Percentiles rank a stretch among this genome's conserved stretches.
These are phyloP conservation scores for Fibroporia radiculosa DNA, from an alignment of 768 basidiomycete genomes.

Conservation along the genomic window DNA sequence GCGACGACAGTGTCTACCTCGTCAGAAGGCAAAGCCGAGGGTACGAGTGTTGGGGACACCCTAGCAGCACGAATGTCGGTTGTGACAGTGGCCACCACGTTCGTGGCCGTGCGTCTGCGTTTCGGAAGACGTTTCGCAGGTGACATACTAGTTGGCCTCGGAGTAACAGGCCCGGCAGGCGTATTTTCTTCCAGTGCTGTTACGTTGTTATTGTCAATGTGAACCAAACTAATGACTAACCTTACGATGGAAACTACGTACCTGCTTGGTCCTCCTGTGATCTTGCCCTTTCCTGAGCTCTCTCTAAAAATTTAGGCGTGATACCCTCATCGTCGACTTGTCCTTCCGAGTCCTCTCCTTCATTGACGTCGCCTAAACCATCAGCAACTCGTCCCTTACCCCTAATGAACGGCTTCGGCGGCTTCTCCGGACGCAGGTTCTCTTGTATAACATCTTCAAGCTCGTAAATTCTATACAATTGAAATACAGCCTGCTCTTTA, in stretches of 20 bases:
- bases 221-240: neutral
- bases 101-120: neutral
- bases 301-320: neutral
- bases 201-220: neutral
- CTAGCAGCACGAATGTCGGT: no score
- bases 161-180: neutral
- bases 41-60: no score
- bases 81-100: neutral
- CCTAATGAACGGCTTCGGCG: slow-evolving; percentile 17
- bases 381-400: neutral
- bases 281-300: neutral
- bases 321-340: neutral
- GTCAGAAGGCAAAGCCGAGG: no score
- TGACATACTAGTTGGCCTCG: neutral
- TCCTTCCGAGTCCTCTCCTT: slow-evolving; percentile 12
- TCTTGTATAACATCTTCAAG: slow-evolving; percentile 56
- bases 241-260: neutral
- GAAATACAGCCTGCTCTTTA: slow-evolving; percentile 90
- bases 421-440: slow-evolving; percentile 26
- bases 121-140: neutral
- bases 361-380: slow-evolving; percentile 1
- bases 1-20: no score
- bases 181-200: neutral
- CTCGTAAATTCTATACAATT: slow-evolving; percentile 72
- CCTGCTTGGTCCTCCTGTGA: neutral